Base-by-base conservation (phyloP, 2,329 filamentous ascomycete species). In the Trichophyton schoenleinii region DNA sequence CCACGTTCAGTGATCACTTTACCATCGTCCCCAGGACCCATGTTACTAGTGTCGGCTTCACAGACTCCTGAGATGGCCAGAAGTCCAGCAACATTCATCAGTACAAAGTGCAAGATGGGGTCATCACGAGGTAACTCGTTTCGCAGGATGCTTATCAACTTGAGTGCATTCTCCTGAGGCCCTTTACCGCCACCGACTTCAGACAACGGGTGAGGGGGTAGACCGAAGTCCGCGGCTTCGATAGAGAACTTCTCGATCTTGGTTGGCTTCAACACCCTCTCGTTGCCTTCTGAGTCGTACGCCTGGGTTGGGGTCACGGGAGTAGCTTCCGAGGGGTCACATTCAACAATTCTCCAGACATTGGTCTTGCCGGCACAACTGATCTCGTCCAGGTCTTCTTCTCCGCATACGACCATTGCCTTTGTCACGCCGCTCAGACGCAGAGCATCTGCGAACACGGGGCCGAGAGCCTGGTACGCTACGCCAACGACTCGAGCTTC, bases 401-500 rank as follows among this genome's bases (percentile, higher is more conserved):
- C 87, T 49, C 94, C 94, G 70, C 92, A 99, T 18, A 97, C 88
- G 22, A 99, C 83, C 74, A 99, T 78, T 2, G 89, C 91, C 74
- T 96, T 97, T 64, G 79, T 84, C 48, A 84, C 85, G 28, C 91
- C 91, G 15, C 84, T 82, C 66, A 94, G 80, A 41, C 81, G 82
- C 59, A 99, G 77, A 0, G 92, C 90, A 67, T 96, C 88, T 1
- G 89, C 89, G 71, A 96, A 99, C 7, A 95, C 87, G 1, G 87
- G 87, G 0, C 92, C 94, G 20, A 99, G 84, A 67, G 91, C 88
- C 70, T 87, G 83, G 64, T 94, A 85, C 15, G 91, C 92, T 31
- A 99, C 92, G 64, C 94, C 94, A n/a, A 99, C 84, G 62, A 99
- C 83, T 34, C 94, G 85, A 11, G 91, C 91, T 77, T 99, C 94